Base-by-base conservation (phyloP, 129 eudicot genomes). In the Daucus carota region DNA sequence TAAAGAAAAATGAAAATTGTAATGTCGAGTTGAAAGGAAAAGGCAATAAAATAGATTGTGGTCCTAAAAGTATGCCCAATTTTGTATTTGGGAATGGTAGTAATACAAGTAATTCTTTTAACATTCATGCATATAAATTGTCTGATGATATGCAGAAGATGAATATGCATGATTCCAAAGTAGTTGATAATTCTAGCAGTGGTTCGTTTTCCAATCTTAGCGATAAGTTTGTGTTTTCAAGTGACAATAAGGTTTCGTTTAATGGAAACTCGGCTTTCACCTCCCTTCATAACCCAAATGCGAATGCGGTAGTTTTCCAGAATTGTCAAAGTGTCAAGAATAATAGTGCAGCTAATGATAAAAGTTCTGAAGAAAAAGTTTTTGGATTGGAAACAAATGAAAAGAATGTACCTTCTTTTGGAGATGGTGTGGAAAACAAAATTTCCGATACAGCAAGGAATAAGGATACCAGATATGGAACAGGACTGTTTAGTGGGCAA, bases 121-220 rank as follows among this genome's bases (percentile, higher is more conserved):
- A 44, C 46, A 47, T 32, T 76, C 63, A 72, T 59, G 72, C 16
- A 57, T 83, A 47, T 77, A 79, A 87, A 70, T 73, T 88, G 47
- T 72, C 80, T 7, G 81, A 81, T 54, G 89, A 86, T 73, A 50
- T 88, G 83, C 84, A 86, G 88, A 65, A 75, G 54, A 80, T 89
- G 79, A 84, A 76, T 26, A 80, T 86, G 45, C 75, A 77, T 73
- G 83, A 78, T 70, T 79, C 81, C 59, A 65, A 50, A 67, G 76
- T 74, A 52, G 79, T 31, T 57, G 29, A 17, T 84, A 68, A 29
- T 42, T 63, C 52, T n/a, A 57, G 28, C 26, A 44, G 69, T 17
- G 76, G 76, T 70, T 76, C 79, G 22, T 63, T 48, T 80, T 69
- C 45, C 41, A 57, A 47, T 72, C 42, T 60, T 71, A 44, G 15